Base-by-base conservation (phyloP, 192 early-diverging fungal species). In the Coemansia umbellata region DNA sequence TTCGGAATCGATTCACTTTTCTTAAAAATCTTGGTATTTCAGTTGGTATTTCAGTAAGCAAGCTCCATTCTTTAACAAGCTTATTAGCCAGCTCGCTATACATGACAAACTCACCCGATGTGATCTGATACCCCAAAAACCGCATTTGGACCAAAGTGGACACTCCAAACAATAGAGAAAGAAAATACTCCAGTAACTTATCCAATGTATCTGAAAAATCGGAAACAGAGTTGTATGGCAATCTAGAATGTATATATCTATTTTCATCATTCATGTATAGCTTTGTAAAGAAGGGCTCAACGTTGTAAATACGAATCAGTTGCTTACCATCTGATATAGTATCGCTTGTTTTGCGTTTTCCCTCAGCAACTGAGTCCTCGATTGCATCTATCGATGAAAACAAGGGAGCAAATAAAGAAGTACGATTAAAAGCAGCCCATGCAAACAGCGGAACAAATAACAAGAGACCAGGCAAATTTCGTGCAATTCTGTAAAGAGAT, bases 221-320 rank as follows among this genome's bases (percentile, higher is more conserved):
- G n/a, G n/a, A n/a, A n/a, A n/a, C n/a, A n/a, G n/a, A n/a, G n/a
- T n/a, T n/a, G n/a, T n/a, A n/a, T n/a, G n/a, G n/a, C n/a, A n/a
- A n/a, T n/a, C n/a, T n/a, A n/a, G n/a, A n/a, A n/a, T n/a, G n/a
- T n/a, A n/a, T n/a, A n/a, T n/a, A n/a, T n/a, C n/a, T n/a, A n/a
- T n/a, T n/a, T n/a, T n/a, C n/a, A n/a, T n/a, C n/a, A n/a, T n/a
- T n/a, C n/a, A n/a, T n/a, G n/a, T n/a, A n/a, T n/a, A n/a, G n/a
- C n/a, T n/a, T n/a, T n/a, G n/a, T n/a, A n/a, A n/a, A n/a, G n/a
- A n/a, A n/a, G n/a, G n/a, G n/a, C 31, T 81, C 79, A 1, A 64
- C 79, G 19, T 67, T 59, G 55, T 82, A 89, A 0, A 88, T 73
- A 31, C 90, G 82, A 47, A 94, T 84, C 27, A 80, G 81, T 0